A percentile compares a stretch with the other conserved stretches of the same genome.
These are phyloP conservation scores for Aspergillus leporis DNA, from an alignment of 495 filamentous ascomycete species.

Conservation along the genomic window DNA sequence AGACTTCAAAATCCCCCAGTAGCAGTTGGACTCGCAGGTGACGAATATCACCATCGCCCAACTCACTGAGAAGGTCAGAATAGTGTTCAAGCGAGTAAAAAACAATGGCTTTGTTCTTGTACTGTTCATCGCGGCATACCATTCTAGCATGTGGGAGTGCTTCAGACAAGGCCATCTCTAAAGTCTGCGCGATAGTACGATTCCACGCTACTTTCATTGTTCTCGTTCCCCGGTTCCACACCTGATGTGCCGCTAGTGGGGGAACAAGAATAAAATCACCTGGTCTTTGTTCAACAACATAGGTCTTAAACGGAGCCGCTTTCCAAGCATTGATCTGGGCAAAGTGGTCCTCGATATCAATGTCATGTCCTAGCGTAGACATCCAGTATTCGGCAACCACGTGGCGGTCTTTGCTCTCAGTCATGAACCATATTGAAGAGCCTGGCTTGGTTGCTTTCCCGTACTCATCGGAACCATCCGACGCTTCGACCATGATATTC, in stretches of 20 bases:
- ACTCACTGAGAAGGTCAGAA: constrained; percentile 56
- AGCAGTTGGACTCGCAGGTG: constrained; percentile 64
- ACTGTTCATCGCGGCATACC: constrained; percentile 97
- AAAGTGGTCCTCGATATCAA: constrained; percentile 95
- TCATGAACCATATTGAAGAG: constrained; percentile 98
- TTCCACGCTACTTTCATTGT: constrained; percentile 99
- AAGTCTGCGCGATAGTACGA: constrained; percentile 87
- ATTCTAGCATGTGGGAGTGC: constrained; percentile 83
- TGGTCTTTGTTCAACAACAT: constrained; percentile 86
- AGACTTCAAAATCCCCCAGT: constrained; percentile 71
- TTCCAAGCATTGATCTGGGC: constrained; percentile 92
- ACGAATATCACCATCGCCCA: constrained; percentile 37
- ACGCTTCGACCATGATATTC: constrained; percentile 96
- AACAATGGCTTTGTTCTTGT: constrained; percentile 96
- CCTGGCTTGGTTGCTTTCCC: constrained; percentile 72
- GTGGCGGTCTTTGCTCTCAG: constrained; percentile 83
- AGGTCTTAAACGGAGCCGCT: constrained; percentile 87
- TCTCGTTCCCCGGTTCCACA: constrained; percentile 94
- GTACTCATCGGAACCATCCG: constrained; percentile 54
- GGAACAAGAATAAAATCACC: constrained; percentile 95
- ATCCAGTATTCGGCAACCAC: constrained; percentile 90
- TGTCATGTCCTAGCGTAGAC: constrained; percentile 87
- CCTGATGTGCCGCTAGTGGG: constrained; percentile 95
- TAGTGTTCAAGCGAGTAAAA: constrained; percentile 83
- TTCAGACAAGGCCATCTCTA: constrained; percentile 81